Evolutionary conservation across 2,329 filamentous ascomycete genomes (phyloP), one percentile per base, ranked within the genome.

Genomic region (Karstenula rhodostoma): DNA sequence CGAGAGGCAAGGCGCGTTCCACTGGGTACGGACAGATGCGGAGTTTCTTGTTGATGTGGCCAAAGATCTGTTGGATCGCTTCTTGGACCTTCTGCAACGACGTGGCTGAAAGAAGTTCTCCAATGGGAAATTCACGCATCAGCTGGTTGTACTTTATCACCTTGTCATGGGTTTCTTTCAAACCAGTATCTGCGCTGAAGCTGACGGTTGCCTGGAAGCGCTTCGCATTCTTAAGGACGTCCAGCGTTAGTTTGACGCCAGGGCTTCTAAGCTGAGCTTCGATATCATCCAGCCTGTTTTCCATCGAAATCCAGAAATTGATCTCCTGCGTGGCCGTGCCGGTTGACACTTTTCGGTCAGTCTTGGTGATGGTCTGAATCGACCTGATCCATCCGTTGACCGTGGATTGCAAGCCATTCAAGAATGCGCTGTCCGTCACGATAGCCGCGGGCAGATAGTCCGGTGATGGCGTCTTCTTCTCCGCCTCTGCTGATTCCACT

Each of bases 381-480:
- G 94, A 96, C 81, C 96, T 96, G 81, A 99, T 99, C 95, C 95
- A 99, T 64, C 90, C 90, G 77, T 98, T 99, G 62, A 98, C 95
- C 51, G 90, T 95, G 53, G 92, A 90, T 76, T 98, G 95, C 40
- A 99, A 84, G 69, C 90, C 93, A 79, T 99, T 99, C 71, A 97
- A 89, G 68, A 99, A 96, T 12, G 89, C 88, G 72, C 92, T 97
- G 79, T 97, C 95, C 60, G 92, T 89, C 35, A 97, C 83, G n/a
- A 96, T 85, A 12, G 86, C 80, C 9, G 86, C 72, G 2, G 93
- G 90, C 49, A 99, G 91, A 62, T 93, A 80, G 46, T 97, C 93
- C 46, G 94, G 87, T 0, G 90, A 88, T 1, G 93, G 88, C 66
- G 90, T 90, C 19, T 84, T 81, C 63, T 88, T 86, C 60, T 86